A percentile compares a stretch with the other conserved stretches of the same genome.
These are phyloP conservation scores for Prunus campanulata DNA, from an alignment of 306 rosid genomes.

Conservation along the genomic window DNA sequence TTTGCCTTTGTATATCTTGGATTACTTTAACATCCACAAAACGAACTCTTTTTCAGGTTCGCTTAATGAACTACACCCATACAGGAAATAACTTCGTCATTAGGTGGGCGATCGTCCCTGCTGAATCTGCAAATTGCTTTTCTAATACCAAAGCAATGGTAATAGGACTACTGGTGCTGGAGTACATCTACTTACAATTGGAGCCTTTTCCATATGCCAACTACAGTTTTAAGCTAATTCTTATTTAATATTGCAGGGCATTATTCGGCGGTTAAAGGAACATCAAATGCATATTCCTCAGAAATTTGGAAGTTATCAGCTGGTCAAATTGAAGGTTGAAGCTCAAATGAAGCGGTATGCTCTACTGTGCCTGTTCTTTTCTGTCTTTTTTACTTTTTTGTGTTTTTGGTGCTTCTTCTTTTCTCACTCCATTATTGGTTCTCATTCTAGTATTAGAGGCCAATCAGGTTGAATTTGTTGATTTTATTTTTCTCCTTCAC, in stretches of 20 bases:
- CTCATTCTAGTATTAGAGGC: neutral
- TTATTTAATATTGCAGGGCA: slow-evolving; percentile 21
- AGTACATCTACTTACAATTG: neutral
- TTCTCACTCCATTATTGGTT: neutral
- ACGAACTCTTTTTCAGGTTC: slow-evolving; percentile 33
- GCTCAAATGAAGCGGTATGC: slow-evolving; percentile 35
- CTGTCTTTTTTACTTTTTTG: neutral
- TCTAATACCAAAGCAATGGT: slow-evolving; percentile 40
- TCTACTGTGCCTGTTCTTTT: neutral
- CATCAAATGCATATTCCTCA: slow-evolving; percentile 45
- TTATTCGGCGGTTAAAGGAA: slow-evolving; percentile 35
- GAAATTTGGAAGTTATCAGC: slow-evolving; percentile 45
- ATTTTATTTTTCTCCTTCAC: neutral
- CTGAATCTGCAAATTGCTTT: slow-evolving; percentile 30
- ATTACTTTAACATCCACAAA: neutral
- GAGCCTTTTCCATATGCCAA: slow-evolving; percentile 6
- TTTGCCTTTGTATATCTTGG: neutral
- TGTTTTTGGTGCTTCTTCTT: neutral
- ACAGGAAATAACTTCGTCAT: slow-evolving; percentile 23
- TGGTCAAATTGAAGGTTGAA: slow-evolving; percentile 37
- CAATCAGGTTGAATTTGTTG: neutral
- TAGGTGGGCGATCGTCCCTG: slow-evolving; percentile 40
- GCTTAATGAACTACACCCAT: slow-evolving; percentile 28
- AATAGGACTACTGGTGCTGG: neutral
- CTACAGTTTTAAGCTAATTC: neutral